Evolutionary conservation across 345 rosid genomes (phyloP).

Genomic region (Salix brachista): DNA sequence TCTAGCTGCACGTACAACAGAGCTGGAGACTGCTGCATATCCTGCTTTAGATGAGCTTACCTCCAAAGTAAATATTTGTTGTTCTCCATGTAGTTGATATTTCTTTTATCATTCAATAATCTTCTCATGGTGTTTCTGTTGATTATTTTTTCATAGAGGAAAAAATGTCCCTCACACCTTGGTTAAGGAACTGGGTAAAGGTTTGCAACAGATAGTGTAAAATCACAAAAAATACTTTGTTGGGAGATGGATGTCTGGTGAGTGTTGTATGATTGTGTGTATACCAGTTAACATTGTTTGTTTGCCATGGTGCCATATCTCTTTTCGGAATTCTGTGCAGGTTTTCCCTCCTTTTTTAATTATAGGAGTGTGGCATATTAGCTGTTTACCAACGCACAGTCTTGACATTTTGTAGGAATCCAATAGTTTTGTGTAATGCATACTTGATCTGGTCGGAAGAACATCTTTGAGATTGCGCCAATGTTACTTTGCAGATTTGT

Average conservation of each 20-base stretch:
- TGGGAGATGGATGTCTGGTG: neutral
- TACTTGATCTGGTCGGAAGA: neutral
- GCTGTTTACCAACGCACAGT: neutral
- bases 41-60: conserved; percentile 98
- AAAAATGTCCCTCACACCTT: neutral
- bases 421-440: neutral
- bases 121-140: neutral
- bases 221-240: neutral
- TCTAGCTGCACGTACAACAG: conserved; percentile 84
- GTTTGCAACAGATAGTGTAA: neutral
- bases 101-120: neutral
- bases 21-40: conserved; percentile 85
- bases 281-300: neutral
- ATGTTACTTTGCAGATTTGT: neutral
- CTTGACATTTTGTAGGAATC: neutral
- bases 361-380: neutral
- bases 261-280: neutral
- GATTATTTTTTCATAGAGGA: neutral
- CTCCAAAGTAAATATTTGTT: conserved; percentile 53
- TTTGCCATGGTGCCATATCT: neutral
- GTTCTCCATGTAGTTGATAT: neutral
- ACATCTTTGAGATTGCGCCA: neutral
- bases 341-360: neutral
- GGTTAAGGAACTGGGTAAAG: neutral
- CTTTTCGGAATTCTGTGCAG: neutral